Base-by-base conservation (phyloP, 169 alveolate genomes). In the Plasmodium berghei region DNA sequence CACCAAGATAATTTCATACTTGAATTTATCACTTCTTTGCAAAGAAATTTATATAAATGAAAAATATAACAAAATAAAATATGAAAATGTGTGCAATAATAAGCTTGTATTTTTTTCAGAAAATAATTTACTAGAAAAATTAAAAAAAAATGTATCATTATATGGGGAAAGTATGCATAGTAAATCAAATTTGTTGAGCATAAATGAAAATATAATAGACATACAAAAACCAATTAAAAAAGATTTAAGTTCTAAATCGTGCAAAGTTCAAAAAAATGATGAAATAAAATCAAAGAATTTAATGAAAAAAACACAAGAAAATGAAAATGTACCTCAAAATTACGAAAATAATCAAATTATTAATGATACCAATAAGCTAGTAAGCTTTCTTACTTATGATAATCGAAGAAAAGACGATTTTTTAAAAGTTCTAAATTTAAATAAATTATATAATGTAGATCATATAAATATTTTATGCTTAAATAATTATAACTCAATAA, bases 381-480 rank as follows among this genome's bases (percentile, higher is more conserved):
- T 83, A 14, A 69, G 86, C 26, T 46, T 83, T 42, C 46, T 67
- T 56, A 83, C 62, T n/a, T 83, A 49, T 66, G 90, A 83, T 10
- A 45, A 56, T 4, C 22, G 62, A 14, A 49, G 56, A 14, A 54
- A 69, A 49, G 56, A 70, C 9, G 59, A 55, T 2, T 69, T 83
- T 34, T 16, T 40, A 16, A 55, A 52, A 52, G 20, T 34, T 22
- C 28, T 83, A 83, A 69, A 70, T 83, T 56, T 83, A 61, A 56
- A 45, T 69, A 58, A 59, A 55, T 54, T 18, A 34, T 67, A 55
- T 34, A 62, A 66, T 8, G 85, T 70, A 61, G 73, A 66, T 71
- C 90, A 83, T 71, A 70, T 83, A 56, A 83, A 83, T 28, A 70
- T 83, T 52, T 62, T 83, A 14, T 83, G 73, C 69, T 69, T 83